Conservation (phyloP, 208 protist species). For the Wallacemonas collosoma region DNA sequence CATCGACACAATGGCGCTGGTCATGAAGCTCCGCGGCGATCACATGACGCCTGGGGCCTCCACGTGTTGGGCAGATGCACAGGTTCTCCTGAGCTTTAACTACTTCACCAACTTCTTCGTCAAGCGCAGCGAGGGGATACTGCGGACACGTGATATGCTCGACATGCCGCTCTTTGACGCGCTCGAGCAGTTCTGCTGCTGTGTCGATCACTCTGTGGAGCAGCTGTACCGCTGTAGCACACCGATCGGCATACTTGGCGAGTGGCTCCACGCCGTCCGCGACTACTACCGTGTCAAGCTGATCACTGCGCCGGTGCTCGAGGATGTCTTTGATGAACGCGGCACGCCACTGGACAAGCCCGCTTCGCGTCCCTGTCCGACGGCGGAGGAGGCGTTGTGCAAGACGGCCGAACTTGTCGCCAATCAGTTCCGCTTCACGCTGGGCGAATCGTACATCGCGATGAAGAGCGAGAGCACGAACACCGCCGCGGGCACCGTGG, state of each 20-base stretch:
- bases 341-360: constrained; percentile 6
- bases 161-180: constrained; percentile 39
- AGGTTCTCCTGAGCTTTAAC: constrained; percentile 72
- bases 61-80: constrained; percentile 41
- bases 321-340: constrained; percentile 18
- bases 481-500: neutral
- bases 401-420: constrained; percentile 1
- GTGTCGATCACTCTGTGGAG: constrained; percentile 46
- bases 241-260: constrained; percentile 60
- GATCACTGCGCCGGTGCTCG: constrained; percentile 46
- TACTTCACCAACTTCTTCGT: constrained; percentile 81
- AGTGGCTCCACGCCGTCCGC: constrained; percentile 64
- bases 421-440: constrained; percentile 13
- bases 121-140: constrained; percentile 54
- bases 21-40: constrained; percentile 63
- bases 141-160: constrained; percentile 48
- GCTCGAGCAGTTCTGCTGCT: constrained; percentile 56
- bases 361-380: constrained; percentile 13
- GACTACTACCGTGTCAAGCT: constrained; percentile 63
- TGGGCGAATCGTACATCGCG: neutral
- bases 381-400: neutral
- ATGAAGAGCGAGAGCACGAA: neutral
- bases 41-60: neutral
- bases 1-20: constrained; percentile 67
- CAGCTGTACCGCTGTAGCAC: constrained; percentile 44